Percentiles rank a stretch among this genome's conserved stretches.
Conservation (phyloP, 169 alveolate species). For the Eimeria falciformis region DNA sequence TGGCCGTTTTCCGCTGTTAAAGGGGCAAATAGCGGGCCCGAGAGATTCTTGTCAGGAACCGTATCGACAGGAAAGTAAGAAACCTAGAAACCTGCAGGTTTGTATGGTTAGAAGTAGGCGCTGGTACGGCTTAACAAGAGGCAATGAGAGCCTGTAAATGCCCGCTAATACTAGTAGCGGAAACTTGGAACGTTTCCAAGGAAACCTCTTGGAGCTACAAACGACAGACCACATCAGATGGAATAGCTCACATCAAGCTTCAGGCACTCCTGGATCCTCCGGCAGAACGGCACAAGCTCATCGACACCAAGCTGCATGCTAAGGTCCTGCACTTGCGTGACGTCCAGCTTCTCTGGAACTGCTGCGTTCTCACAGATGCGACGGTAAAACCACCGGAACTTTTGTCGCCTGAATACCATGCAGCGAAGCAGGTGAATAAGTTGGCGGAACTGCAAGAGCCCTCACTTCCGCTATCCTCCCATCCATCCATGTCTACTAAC, state of each 20-base stretch:
- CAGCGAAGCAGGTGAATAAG: neutral
- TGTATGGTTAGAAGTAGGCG: too few relatives aligned
- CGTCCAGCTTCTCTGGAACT: neutral
- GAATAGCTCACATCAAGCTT: neutral
- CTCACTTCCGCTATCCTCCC: neutral
- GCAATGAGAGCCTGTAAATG: too few relatives aligned
- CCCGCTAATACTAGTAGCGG: too few relatives aligned
- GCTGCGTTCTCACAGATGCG: neutral
- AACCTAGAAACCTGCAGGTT: too few relatives aligned
- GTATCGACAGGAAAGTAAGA: too few relatives aligned
- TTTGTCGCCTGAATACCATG: conserved; percentile 31
- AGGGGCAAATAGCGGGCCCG: too few relatives aligned
- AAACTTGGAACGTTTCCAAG: too few relatives aligned
- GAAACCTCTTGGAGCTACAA: too few relatives aligned
- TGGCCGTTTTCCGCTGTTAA: too few relatives aligned
- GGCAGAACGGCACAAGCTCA: neutral
- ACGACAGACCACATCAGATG: too few relatives aligned
- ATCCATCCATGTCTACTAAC: neutral
- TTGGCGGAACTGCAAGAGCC: neutral
- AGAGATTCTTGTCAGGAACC: too few relatives aligned
- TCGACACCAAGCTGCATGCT: neutral
- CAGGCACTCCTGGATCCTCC: neutral
- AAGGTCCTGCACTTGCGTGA: conserved; percentile 5
- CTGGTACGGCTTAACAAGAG: too few relatives aligned
- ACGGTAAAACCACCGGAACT: conserved; percentile 16